Evolutionary conservation across 2,329 filamentous ascomycete genomes (phyloP), one percentile per base, ranked within the genome.

Genomic region (Raffaelea deltoideospora): DNA sequence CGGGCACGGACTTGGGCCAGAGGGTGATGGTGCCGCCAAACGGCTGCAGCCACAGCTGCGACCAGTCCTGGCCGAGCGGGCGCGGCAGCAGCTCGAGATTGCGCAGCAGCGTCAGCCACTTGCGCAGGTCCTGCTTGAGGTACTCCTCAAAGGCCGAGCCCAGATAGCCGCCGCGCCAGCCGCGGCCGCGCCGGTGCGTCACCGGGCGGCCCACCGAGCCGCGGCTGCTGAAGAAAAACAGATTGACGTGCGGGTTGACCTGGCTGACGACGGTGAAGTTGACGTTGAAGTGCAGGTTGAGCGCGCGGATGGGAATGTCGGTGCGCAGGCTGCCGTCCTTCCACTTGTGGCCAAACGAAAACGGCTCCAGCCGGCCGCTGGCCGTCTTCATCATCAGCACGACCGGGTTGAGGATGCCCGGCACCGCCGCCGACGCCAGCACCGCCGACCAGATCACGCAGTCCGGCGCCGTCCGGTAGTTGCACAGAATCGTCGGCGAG

Each of bases 381-480:
- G 68, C 65, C 37, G 71, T 81, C 61, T 93, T 94, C 65, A 94
- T 87, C 64, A 84, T 83, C 8, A 98, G 73, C 1, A 98, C 88
- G 3, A 92, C 83, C 0, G 90, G 90, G 51, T 96, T 96, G 26
- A 96, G 63, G 39, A 98, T 96, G 2, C 90, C 90, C 0, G 90
- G 90, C 0, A 98, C 90, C 5, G 90, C 90, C 4, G 90, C 90
- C 6, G 87, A 95, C 1, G 90, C 90, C 31, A 98, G 62, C 3
- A 96, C 86, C 2, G 90, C 88, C 10, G 86, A 94, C 90, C 92
- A 98, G 43, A 98, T 92, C 29, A 98, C 90, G 52, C 90, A 98
- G 60, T 98, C 86, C 0, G 90, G 90, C 18, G 81, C 82, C 2
- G 90, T 96, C 23, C 95, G 70, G 54, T 96, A 94, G 58, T 98